Base-by-base conservation (phyloP, 495 filamentous ascomycete species). In the Jackrogersella minutella region DNA sequence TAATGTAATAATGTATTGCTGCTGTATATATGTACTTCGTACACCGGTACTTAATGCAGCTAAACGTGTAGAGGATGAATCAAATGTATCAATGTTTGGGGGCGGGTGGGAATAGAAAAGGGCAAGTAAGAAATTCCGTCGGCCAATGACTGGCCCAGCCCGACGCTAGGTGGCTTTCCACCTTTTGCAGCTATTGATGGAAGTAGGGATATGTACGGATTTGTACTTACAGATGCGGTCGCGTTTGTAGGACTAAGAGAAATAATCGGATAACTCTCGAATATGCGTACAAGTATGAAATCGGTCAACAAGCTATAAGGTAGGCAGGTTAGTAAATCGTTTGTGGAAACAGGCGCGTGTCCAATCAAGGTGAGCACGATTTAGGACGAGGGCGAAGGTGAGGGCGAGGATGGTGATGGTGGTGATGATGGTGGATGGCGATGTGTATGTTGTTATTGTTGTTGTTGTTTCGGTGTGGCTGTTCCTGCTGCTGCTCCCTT, bases 91-190 rank as follows among this genome's bases (percentile, higher is more conserved):
- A 41, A 41, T 41, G 37, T 44, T 59, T 60, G 46, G 57, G 56
- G 57, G 39, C 57, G 52, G 53, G 53, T 39, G 44, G 53, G 28
- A 58, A 58, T 58, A 58, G 53, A 52, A 57, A 52, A 52, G 43
- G 53, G 60, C 16, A 62, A 41, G 52, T 56, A 30, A 56, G 37
- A 28, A 41, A 57, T 59, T 54, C 49, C 53, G 47, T 66, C 61
- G 54, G 62, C 66, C 69, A 72, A 72, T 72, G 24, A 58, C 60
- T 36, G 39, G 41, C 37, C 49, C 31, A 22, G 26, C 30, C 49
- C 30, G 40, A 30, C 44, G 22, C 50, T 53, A 53, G 50, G 50
- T 53, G 50, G 50, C 50, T 53, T 31, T 34, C 50, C 33, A 53
- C 31, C 11, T 53, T 39, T 22, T 44, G 39, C 21, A 21, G 43